A percentile compares a stretch with the other conserved stretches of the same genome.
Evolutionary conservation across 2,329 filamentous ascomycete genomes (phyloP).

Genomic region (Paecilomyces sp.): DNA sequence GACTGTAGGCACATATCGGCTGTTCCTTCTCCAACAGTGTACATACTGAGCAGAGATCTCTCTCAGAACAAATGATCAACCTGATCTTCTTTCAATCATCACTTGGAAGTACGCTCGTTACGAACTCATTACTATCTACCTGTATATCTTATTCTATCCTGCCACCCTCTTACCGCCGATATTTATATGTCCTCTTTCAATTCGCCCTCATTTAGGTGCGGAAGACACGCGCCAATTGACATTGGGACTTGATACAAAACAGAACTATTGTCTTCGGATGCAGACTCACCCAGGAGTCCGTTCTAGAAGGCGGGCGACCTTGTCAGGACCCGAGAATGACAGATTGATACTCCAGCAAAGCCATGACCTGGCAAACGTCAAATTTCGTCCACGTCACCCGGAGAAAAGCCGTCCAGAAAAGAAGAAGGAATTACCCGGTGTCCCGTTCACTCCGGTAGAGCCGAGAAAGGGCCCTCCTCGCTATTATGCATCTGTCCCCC

Average conservation of each 20-base stretch:
- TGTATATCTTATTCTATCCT: background rate
- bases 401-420: background rate
- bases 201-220: background rate
- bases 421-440: background rate
- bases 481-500: conserved; percentile 1
- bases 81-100: background rate
- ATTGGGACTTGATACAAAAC: background rate
- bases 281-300: background rate
- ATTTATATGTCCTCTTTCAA: background rate
- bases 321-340: background rate
- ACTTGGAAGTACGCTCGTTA: background rate
- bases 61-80: background rate
- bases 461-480: background rate
- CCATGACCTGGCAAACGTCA: background rate
- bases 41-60: background rate
- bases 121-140: background rate
- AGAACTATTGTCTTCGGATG: background rate
- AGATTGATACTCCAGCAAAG: background rate
- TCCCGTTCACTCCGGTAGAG: background rate
- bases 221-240: background rate
- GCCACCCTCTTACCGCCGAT: background rate
- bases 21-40: background rate
- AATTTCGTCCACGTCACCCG: background rate
- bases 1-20: background rate
- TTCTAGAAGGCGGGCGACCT: background rate